Conservation (phyloP, 1,284 basidiomycete species). For the Ganoderma meredithae region DNA sequence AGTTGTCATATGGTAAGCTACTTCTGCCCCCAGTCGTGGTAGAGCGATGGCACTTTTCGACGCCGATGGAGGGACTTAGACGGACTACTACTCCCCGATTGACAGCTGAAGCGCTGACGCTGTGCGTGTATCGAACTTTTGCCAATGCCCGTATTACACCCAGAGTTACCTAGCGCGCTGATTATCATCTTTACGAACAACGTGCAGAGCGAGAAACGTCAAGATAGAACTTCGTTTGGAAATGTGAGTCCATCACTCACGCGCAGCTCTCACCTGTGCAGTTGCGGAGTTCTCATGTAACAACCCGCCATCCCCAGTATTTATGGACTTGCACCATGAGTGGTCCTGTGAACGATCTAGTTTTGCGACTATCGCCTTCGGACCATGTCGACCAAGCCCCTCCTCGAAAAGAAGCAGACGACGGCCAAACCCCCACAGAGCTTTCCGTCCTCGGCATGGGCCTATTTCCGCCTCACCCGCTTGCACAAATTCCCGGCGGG, state of each 20-base stretch:
- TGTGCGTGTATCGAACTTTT: background rate
- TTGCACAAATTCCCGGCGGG: constrained; percentile 26
- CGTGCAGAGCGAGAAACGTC: background rate
- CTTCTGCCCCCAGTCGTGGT: background rate
- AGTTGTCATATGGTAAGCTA: background rate
- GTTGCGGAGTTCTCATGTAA: background rate
- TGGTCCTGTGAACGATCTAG: background rate
- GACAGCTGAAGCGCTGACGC: background rate
- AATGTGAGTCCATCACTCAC: background rate
- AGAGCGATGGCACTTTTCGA: background rate
- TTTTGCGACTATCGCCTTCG: background rate
- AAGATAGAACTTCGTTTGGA: background rate
- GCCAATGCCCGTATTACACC: too few relatives aligned
- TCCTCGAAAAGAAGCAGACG: constrained; percentile 10
- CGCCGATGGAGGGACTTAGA: background rate
- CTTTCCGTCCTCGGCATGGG: constrained; percentile 5
- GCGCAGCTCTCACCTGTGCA: background rate
- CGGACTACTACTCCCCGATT: background rate
- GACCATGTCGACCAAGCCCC: constrained; percentile 1
- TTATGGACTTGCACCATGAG: background rate
- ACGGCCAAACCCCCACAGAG: background rate
- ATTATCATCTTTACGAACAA: background rate
- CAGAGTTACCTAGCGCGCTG: background rate
- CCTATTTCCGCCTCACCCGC: constrained; percentile 22
- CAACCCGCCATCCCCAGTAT: background rate